These are phyloP conservation scores for Solanum virginianum DNA, from an alignment of 257 asterid species.

Conservation along the genomic window DNA sequence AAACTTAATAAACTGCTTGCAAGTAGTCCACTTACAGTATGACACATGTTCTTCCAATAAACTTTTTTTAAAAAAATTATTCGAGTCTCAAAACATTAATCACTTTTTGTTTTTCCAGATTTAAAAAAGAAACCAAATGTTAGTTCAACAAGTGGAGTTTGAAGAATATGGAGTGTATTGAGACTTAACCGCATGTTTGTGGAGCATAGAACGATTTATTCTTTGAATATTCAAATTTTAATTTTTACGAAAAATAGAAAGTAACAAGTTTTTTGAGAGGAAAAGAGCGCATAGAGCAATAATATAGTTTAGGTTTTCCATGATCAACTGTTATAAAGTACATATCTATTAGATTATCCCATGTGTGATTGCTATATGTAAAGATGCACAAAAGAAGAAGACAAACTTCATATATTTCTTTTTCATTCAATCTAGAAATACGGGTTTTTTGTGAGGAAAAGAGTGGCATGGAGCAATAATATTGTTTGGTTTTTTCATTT, in stretches of 20 bases:
- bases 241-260: not conserved
- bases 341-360: too few relatives aligned
- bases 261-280: not conserved
- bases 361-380: too few relatives aligned
- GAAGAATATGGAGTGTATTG: not conserved
- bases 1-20: not conserved
- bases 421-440: not conserved
- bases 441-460: not conserved
- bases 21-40: not conserved
- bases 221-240: not conserved
- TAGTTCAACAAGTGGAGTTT: not conserved
- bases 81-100: not conserved
- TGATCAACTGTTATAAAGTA: not conserved
- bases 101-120: not conserved
- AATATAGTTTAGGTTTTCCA: accelerated
- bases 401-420: not conserved
- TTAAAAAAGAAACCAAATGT: not conserved
- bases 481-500: not conserved
- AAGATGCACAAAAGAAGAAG: not conserved
- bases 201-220: too few relatives aligned
- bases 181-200: too few relatives aligned
- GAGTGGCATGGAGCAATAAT: not conserved
- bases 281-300: not conserved
- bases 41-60: not conserved
- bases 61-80: not conserved